Evolutionary conservation across 228 moss, liverwort and hornwort species (phyloP).

Genomic region (Sphagnum magellanicum): DNA sequence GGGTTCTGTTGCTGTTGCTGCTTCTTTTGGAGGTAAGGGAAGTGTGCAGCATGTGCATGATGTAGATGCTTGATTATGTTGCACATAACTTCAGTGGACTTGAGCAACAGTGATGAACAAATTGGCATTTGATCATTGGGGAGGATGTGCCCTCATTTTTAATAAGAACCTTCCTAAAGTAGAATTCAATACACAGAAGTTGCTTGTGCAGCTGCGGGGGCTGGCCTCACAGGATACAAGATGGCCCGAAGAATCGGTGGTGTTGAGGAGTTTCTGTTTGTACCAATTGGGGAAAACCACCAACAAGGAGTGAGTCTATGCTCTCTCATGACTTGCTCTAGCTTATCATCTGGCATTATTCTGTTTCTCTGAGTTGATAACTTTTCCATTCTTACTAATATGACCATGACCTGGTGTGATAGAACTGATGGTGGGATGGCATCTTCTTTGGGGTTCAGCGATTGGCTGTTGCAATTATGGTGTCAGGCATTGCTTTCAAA

Average conservation of each 20-base stretch:
- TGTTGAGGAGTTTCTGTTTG: constrained; percentile 83
- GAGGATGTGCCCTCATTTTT: no score
- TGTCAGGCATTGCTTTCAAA: constrained; percentile 74
- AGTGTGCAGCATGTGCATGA: no score
- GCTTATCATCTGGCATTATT: neutral
- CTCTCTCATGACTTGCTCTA: no score
- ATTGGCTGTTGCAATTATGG: constrained; percentile 83
- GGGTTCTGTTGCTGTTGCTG: constrained; percentile 94
- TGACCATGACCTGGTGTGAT: no score
- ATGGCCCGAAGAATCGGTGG: constrained; percentile 92
- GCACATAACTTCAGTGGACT: no score
- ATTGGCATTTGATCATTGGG: no score
- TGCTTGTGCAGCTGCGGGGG: constrained; percentile 76
- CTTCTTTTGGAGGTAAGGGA: constrained; percentile 84
- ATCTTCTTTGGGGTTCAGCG: constrained; percentile 35
- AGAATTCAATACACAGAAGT: neutral
- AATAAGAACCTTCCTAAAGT: no score
- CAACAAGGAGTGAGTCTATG: constrained; percentile 72
- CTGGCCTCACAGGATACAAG: constrained; percentile 83
- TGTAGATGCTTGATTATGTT: no score
- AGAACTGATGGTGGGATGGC: no score
- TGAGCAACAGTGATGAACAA: no score
- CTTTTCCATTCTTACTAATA: neutral
- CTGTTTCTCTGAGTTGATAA: neutral
- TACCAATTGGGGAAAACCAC: constrained; percentile 80